phyloP scores from a whole-genome alignment of 2,329 filamentous ascomycete genomes.

The Beauveria medogensis region DNA sequence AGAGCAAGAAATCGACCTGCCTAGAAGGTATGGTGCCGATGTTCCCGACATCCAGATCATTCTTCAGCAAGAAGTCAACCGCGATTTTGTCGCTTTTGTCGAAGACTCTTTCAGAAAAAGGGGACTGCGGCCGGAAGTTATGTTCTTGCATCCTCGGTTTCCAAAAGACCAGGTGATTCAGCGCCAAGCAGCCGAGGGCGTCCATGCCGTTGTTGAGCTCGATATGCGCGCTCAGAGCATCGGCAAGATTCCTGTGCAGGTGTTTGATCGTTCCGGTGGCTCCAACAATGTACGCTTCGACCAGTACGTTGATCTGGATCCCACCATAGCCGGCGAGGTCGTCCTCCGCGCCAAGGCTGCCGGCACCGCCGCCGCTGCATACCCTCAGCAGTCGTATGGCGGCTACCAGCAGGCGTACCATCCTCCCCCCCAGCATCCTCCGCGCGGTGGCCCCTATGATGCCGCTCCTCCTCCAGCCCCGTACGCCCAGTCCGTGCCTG shows the following conservation, averaged over 20 bases:
- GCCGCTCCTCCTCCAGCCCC: conserved; percentile 16
- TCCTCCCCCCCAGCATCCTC: conserved; percentile 20
- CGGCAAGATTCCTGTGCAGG: conserved; percentile 70
- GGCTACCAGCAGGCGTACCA: conserved; percentile 19
- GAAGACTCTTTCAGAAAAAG: conserved; percentile 66
- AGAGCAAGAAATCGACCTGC: conserved; percentile 58
- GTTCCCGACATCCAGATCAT: conserved; percentile 88
- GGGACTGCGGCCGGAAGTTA: conserved; percentile 66
- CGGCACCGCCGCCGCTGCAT: conserved; percentile 16
- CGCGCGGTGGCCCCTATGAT: conserved; percentile 15
- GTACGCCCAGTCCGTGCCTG: conserved; percentile 17
- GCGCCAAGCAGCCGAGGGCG: conserved; percentile 80
- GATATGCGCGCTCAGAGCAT: conserved; percentile 59
- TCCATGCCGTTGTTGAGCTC: conserved; percentile 74
- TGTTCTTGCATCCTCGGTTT: conserved; percentile 70
- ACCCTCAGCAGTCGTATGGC: conserved; percentile 24
- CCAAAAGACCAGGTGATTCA: conserved; percentile 73
- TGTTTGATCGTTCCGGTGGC: conserved; percentile 76
- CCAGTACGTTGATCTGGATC: conserved; percentile 78
- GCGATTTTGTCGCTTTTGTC: conserved; percentile 76
- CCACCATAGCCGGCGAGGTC: conserved; percentile 69
- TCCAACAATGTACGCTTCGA: conserved; percentile 72
- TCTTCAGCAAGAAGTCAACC: conserved; percentile 66
- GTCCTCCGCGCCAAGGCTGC: conserved; percentile 60
- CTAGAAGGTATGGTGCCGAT: conserved; percentile 62